Conservation (phyloP, 129 eudicot species). For the Oenanthe sinensis region DNA sequence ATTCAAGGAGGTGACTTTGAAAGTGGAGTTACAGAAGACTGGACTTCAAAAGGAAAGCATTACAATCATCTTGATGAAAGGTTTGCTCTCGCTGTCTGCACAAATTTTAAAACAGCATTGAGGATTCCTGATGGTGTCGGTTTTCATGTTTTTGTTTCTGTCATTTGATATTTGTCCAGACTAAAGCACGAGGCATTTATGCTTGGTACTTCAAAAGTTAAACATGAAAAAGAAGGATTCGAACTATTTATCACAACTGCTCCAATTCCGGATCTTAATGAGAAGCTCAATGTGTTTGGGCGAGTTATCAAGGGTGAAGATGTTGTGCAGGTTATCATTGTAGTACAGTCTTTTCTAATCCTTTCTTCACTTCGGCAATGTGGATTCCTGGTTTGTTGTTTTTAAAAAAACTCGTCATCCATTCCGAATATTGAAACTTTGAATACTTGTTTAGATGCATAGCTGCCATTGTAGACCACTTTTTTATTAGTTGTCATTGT, state of each 20-base stretch:
- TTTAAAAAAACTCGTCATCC: background rate
- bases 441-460: background rate
- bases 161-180: slow-evolving; percentile 26
- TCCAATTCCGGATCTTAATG: slow-evolving; percentile 93
- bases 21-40: slow-evolving; percentile 65
- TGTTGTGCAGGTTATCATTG: slow-evolving; percentile 72
- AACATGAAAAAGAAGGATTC: slow-evolving; percentile 50
- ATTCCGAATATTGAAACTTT: background rate
- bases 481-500: no score
- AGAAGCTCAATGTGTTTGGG: slow-evolving; percentile 87
- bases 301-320: slow-evolving; percentile 92
- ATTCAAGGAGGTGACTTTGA: slow-evolving; percentile 81
- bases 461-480: background rate
- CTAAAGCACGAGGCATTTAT: slow-evolving; percentile 94
- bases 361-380: background rate
- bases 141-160: background rate
- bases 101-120: background rate
- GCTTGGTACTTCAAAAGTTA: slow-evolving; percentile 90
- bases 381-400: background rate
- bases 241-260: slow-evolving; percentile 88
- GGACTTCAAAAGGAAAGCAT: slow-evolving; percentile 93
- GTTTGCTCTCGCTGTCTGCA: slow-evolving; percentile 15
- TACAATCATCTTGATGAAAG: slow-evolving; percentile 74
- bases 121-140: background rate
- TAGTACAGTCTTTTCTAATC: background rate